Conservation (phyloP, 306 rosid species). For the Astragalus membranaceus region DNA sequence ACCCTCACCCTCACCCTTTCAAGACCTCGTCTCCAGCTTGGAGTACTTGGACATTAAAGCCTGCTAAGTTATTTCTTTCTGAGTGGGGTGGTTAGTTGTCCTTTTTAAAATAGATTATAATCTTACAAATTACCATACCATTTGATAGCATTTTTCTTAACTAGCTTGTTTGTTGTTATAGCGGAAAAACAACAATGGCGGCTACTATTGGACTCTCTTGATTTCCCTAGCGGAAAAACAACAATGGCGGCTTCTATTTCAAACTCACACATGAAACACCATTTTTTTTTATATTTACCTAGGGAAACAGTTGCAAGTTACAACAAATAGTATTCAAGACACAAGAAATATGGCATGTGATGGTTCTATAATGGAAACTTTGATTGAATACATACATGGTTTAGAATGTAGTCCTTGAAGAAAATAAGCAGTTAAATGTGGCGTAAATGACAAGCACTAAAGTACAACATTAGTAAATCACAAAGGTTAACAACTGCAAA, state of each 20-base stretch:
- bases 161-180: too few species aligned
- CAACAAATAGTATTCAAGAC: background rate
- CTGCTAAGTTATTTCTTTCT: too few species aligned
- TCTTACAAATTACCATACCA: too few species aligned
- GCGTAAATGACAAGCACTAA: conserved; percentile 85
- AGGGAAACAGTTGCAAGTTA: background rate
- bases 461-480: conserved; percentile 78
- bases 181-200: too few species aligned
- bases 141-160: too few species aligned
- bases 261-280: conserved; percentile 89
- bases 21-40: too few species aligned
- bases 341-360: background rate
- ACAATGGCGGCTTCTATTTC: too few species aligned
- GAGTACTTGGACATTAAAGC: conserved; percentile 64
- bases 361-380: background rate
- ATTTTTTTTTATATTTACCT: conserved; percentile 33
- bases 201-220: too few species aligned
- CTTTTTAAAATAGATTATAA: too few species aligned
- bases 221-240: too few species aligned
- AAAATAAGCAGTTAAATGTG: conserved; percentile 79
- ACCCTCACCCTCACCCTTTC: too few species aligned
- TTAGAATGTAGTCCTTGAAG: conserved; percentile 82
- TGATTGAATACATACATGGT: conserved; percentile 53
- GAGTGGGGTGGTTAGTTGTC: too few species aligned
- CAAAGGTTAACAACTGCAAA: background rate